Evolutionary conservation across 176 grass and related monocot genomes (phyloP).

Genomic region (Zoysia japonica): DNA sequence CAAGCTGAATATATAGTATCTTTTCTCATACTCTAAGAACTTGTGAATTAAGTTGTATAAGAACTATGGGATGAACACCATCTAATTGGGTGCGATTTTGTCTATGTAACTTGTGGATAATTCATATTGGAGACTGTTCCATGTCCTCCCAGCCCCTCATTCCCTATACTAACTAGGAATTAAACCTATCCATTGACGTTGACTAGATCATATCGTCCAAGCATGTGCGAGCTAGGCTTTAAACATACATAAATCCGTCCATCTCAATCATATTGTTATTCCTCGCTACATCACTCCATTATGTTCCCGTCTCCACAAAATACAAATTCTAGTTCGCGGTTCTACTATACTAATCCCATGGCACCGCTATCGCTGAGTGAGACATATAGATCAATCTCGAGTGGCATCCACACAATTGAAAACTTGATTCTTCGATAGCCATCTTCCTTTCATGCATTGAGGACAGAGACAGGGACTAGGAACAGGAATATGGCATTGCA

Average conservation of each 20-base stretch:
- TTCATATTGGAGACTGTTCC: not conserved
- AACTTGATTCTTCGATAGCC: not conserved
- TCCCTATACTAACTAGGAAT: not conserved
- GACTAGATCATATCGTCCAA: slow-evolving; percentile 11
- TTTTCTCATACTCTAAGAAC: too few species aligned
- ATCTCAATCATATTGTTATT: slow-evolving; percentile 24
- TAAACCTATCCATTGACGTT: not conserved
- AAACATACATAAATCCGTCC: slow-evolving; percentile 3
- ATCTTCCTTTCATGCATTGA: not conserved
- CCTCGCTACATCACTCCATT: slow-evolving; percentile 42
- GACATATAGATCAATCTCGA: not conserved
- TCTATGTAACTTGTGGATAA: slow-evolving; percentile 4
- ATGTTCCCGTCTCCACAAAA: slow-evolving; percentile 19
- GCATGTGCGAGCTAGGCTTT: slow-evolving; percentile 8
- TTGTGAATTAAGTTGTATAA: too few species aligned
- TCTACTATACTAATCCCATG: slow-evolving; percentile 2
- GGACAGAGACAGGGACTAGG: not conserved
- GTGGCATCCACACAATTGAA: not conserved
- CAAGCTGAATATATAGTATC: too few species aligned
- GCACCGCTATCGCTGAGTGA: not conserved
- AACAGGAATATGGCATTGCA: too few species aligned
- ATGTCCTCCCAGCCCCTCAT: not conserved
- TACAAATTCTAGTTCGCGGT: slow-evolving; percentile 18
- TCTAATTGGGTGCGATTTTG: not conserved
- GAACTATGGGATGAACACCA: not conserved